Evolutionary conservation across 2,329 filamentous ascomycete genomes (phyloP).

Genomic region (Plenodomus lindquistii): DNA sequence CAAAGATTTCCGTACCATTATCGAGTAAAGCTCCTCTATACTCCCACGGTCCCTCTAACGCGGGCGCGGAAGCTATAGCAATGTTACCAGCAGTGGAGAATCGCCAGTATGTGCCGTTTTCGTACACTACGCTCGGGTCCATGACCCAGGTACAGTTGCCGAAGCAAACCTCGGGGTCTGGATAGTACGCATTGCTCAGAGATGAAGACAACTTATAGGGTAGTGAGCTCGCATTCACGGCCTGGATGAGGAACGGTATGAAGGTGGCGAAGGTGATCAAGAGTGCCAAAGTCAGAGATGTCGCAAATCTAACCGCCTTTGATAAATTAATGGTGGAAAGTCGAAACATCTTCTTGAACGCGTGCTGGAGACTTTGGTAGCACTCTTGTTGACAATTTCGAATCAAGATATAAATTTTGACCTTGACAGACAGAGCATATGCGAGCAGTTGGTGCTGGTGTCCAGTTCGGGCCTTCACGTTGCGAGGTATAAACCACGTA

Average conservation of each 20-base stretch:
- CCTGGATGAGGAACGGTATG: constrained; percentile 13
- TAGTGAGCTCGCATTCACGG: constrained; percentile 1
- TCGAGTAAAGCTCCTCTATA: constrained; percentile 50
- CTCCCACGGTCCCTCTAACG: constrained; percentile 54
- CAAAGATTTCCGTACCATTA: constrained; percentile 47
- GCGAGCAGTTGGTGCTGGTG: neutral
- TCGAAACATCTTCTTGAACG: neutral
- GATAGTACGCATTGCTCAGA: constrained; percentile 9
- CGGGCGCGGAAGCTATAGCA: constrained; percentile 49
- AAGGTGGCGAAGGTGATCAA: constrained; percentile 17
- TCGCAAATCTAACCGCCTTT: constrained; percentile 4
- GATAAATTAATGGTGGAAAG: constrained; percentile 1
- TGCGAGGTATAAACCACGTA: neutral
- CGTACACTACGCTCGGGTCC: constrained; percentile 52
- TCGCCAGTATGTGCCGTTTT: constrained; percentile 54
- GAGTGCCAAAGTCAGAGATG: constrained; percentile 11
- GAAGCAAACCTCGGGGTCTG: constrained; percentile 43
- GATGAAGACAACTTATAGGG: constrained; percentile 2
- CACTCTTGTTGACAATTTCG: neutral
- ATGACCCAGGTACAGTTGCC: constrained; percentile 49
- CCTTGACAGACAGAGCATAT: too few relatives aligned
- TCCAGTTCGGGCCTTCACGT: neutral
- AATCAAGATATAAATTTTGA: too few relatives aligned
- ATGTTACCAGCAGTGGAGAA: constrained; percentile 56
- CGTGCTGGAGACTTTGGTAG: neutral